Percentiles rank a stretch among this genome's conserved stretches.
These are phyloP conservation scores for Aquilaria yunnanensis DNA, from an alignment of 345 rosid species.

Conservation along the genomic window DNA sequence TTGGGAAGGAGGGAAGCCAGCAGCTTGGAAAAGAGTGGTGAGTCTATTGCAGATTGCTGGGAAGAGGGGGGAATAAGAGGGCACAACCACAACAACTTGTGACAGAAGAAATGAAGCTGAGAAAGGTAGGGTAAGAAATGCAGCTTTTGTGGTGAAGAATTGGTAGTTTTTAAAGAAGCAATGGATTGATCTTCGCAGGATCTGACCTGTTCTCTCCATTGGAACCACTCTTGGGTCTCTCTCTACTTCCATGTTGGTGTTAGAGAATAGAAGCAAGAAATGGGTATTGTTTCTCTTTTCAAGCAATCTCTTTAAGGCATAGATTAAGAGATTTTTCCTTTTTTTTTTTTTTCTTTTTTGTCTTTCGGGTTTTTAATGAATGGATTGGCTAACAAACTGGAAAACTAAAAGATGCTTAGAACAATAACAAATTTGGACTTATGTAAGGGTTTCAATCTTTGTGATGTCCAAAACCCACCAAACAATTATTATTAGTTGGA, in stretches of 20 bases:
- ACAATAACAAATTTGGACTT: constrained; percentile 3
- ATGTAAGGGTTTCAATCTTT: constrained; percentile 1
- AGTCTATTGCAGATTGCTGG: constrained; percentile 29
- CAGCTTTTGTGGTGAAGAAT: constrained; percentile 46
- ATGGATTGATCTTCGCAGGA: constrained; percentile 62
- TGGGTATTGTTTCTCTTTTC: constrained; percentile 9
- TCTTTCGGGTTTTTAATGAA: constrained; percentile 19
- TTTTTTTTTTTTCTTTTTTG: background rate
- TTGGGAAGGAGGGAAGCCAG: constrained; percentile 60
- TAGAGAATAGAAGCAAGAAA: constrained; percentile 14
- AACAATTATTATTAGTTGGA: constrained; percentile 2
- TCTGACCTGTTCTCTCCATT: constrained; percentile 44
- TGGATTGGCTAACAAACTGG: constrained; percentile 16
- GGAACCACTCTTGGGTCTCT: constrained; percentile 16
- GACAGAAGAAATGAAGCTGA: constrained; percentile 53
- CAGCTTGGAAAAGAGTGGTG: constrained; percentile 41
- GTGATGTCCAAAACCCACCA: background rate
- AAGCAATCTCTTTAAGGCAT: background rate
- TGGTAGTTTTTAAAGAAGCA: constrained; percentile 57
- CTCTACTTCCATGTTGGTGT: constrained; percentile 13
- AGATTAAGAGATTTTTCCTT: background rate
- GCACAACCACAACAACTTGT: constrained; percentile 22
- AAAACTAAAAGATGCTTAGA: constrained; percentile 2
- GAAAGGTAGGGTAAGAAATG: constrained; percentile 50
- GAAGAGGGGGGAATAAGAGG: constrained; percentile 23